These are phyloP conservation scores for Trypanosomatidae sp. DNA, from an alignment of 208 protist species.

Conservation along the genomic window DNA sequence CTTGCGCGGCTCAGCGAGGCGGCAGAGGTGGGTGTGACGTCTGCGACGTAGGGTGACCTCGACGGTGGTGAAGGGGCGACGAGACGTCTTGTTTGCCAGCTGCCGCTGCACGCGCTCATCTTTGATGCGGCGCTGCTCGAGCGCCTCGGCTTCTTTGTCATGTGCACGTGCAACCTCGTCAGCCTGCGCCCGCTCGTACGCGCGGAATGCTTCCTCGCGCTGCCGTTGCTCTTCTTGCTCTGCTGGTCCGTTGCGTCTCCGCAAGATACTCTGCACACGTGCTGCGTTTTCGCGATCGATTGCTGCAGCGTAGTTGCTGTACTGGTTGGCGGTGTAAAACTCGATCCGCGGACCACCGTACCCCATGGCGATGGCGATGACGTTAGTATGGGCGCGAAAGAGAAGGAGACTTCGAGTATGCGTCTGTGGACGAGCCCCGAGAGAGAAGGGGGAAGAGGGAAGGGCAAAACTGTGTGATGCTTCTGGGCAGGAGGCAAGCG, in stretches of 20 bases:
- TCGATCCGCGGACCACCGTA: slow-evolving; percentile 64
- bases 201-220: slow-evolving; percentile 30
- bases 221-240: slow-evolving; percentile 28
- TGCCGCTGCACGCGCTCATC: slow-evolving; percentile 31
- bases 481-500: neutral
- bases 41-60: slow-evolving; percentile 22
- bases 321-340: slow-evolving; percentile 62
- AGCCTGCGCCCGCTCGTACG: slow-evolving; percentile 23
- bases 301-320: slow-evolving; percentile 50
- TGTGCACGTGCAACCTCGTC: slow-evolving; percentile 19
- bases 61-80: slow-evolving; percentile 8
- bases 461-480: neutral
- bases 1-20: slow-evolving; percentile 53
- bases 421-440: neutral
- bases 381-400: neutral
- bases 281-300: slow-evolving; percentile 69
- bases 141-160: slow-evolving; percentile 23
- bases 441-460: neutral
- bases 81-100: slow-evolving; percentile 4
- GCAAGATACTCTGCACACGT: slow-evolving; percentile 47
- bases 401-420: neutral
- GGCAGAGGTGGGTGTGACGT: slow-evolving; percentile 28
- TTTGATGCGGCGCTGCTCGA: slow-evolving; percentile 21
- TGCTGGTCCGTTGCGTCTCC: slow-evolving; percentile 17
- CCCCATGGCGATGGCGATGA: slow-evolving; percentile 31